phyloP scores from a whole-genome alignment of 208 protist species.

The Zelonia costaricensis region DNA sequence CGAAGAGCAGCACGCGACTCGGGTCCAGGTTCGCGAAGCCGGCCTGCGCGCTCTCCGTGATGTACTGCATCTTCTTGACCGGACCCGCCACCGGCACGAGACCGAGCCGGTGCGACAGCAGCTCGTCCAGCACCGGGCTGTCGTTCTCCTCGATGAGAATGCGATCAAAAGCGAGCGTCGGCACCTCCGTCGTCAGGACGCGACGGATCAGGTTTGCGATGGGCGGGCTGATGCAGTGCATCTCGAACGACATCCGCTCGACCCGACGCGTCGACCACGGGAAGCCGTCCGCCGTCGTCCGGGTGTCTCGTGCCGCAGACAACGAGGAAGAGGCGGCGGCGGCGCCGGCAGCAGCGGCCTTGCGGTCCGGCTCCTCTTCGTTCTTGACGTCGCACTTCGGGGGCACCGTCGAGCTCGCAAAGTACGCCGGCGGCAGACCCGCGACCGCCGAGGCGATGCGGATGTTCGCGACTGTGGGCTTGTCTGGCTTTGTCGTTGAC shows the following conservation, averaged over 20 bases:
- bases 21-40: slow-evolving; percentile 77
- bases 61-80: slow-evolving; percentile 90
- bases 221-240: slow-evolving; percentile 75
- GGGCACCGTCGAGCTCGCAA: background rate
- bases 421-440: slow-evolving; percentile 40
- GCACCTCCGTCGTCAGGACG: slow-evolving; percentile 97
- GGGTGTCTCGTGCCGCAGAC: background rate
- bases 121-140: slow-evolving; percentile 97
- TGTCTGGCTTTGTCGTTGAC: slow-evolving; percentile 57
- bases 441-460: slow-evolving; percentile 59
- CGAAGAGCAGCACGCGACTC: slow-evolving; percentile 76
- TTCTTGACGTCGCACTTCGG: slow-evolving; percentile 24
- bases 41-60: slow-evolving; percentile 52
- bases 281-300: slow-evolving; percentile 36
- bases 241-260: slow-evolving; percentile 82
- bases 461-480: slow-evolving; percentile 77
- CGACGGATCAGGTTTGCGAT: slow-evolving; percentile 98
- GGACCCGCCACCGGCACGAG: slow-evolving; percentile 97
- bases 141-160: slow-evolving; percentile 98
- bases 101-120: slow-evolving; percentile 96
- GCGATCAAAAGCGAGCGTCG: slow-evolving; percentile 98
- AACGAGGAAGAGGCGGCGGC: slow-evolving; percentile 8
- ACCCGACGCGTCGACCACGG: slow-evolving; percentile 69
- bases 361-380: slow-evolving; percentile 30
- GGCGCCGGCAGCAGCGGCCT: background rate